These are phyloP conservation scores for Chytridium lagenaria DNA, from an alignment of 371 early-diverging fungal genomes.

Conservation along the genomic window DNA sequence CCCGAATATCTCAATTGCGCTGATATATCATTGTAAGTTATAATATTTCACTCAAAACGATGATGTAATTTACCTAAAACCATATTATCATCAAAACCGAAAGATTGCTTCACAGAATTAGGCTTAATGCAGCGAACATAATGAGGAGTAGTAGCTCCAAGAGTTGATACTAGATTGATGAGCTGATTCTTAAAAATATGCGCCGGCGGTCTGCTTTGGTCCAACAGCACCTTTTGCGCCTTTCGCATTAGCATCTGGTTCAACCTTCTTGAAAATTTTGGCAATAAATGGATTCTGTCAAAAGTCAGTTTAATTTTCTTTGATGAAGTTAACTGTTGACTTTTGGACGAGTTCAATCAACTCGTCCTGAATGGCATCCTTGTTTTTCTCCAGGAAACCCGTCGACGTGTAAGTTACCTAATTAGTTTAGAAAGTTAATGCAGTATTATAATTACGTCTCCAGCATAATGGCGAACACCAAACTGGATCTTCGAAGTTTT, in stretches of 20 bases:
- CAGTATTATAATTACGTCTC: conserved; percentile 48
- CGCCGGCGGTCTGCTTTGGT: conserved; percentile 51
- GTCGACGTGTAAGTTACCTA: conserved; percentile 62
- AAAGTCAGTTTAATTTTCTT: neutral
- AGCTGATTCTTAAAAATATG: conserved; percentile 50
- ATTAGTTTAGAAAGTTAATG: neutral
- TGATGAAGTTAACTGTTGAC: conserved; percentile 39
- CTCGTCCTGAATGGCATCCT: conserved; percentile 65
- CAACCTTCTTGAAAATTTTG: conserved; percentile 39
- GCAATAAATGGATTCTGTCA: conserved; percentile 36
- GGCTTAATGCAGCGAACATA: conserved; percentile 78
- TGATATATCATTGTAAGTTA: neutral
- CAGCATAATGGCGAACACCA: conserved; percentile 72
- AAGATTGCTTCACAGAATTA: conserved; percentile 61
- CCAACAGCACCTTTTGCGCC: conserved; percentile 29
- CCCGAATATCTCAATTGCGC: conserved; percentile 73
- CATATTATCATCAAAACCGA: conserved; percentile 54
- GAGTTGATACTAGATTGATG: conserved; percentile 45
- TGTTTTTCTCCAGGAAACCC: conserved; percentile 72
- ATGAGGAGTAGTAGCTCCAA: conserved; percentile 52
- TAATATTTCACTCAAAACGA: neutral
- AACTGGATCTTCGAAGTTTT: conserved; percentile 53
- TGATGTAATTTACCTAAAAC: conserved; percentile 48
- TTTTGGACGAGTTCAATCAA: conserved; percentile 51
- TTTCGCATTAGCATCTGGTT: conserved; percentile 17